Evolutionary conservation across 345 rosid genomes (phyloP).

Genomic region (Dipteronia sinensis): DNA sequence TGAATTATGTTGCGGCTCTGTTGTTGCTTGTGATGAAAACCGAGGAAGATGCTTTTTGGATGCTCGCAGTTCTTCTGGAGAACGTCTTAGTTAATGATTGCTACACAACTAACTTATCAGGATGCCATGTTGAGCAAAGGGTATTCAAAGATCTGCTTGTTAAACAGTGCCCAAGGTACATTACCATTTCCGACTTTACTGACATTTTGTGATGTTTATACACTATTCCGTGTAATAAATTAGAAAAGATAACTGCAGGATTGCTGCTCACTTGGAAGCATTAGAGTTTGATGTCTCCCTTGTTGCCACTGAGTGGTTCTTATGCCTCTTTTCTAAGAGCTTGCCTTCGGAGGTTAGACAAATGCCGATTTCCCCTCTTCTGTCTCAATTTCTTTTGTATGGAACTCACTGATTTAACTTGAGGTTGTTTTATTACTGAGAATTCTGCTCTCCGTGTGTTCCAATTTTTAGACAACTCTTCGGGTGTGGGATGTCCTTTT

Average conservation of each 20-base stretch:
- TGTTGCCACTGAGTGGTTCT: conserved; percentile 99
- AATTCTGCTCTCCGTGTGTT: not conserved
- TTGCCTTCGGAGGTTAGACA: conserved; percentile 94
- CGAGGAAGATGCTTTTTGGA: conserved; percentile 99
- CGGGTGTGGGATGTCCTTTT: conserved; percentile 99
- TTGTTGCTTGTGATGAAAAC: conserved; percentile 98
- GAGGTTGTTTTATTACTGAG: conserved; percentile 14
- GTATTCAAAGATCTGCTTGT: conserved; percentile 92
- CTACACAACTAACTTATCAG: conserved; percentile 88
- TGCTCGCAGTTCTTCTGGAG: conserved; percentile 95
- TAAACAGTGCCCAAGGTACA: conserved; percentile 84
- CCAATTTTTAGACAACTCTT: conserved; percentile 71
- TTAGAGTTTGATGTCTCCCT: conserved; percentile 96
- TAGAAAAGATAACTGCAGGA: conserved; percentile 48
- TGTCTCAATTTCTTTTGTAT: not conserved
- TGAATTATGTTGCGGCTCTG: conserved; percentile 95
- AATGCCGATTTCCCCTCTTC: not conserved
- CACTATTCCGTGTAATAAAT: conserved; percentile 8
- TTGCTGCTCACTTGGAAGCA: conserved; percentile 86
- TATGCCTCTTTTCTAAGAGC: conserved; percentile 98
- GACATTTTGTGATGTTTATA: conserved; percentile 6
- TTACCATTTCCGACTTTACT: conserved; percentile 2
- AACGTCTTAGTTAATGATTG: conserved; percentile 95
- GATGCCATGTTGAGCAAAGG: conserved; percentile 98
- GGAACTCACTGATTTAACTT: not conserved